These are phyloP conservation scores for Venturia aucupariae DNA, from an alignment of 2,329 filamentous ascomycete species.

Conservation along the genomic window DNA sequence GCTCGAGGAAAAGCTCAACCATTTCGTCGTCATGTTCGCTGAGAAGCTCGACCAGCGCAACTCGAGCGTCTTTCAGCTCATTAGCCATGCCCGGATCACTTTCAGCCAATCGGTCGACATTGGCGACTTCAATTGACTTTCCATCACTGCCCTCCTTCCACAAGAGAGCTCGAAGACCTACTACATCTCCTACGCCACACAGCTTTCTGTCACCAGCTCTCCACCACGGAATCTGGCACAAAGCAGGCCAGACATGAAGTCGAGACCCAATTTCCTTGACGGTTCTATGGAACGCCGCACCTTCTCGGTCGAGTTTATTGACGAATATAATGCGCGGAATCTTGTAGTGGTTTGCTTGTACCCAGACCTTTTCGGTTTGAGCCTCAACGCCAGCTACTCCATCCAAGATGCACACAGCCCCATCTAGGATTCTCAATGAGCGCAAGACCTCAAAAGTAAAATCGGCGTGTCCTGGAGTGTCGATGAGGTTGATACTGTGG, in stretches of 20 bases:
- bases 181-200: slow-evolving; percentile 73
- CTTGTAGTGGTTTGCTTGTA: slow-evolving; percentile 72
- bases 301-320: slow-evolving; percentile 79
- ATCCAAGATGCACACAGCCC: slow-evolving; percentile 86
- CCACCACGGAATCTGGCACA: slow-evolving; percentile 96
- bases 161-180: slow-evolving; percentile 63
- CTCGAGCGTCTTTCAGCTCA: slow-evolving; percentile 67
- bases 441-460: slow-evolving; percentile 95
- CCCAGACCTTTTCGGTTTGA: slow-evolving; percentile 94
- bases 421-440: slow-evolving; percentile 79
- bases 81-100: slow-evolving; percentile 43
- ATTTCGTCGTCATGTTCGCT: slow-evolving; percentile 83
- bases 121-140: slow-evolving; percentile 48
- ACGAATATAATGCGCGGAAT: slow-evolving; percentile 77
- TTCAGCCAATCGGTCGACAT: slow-evolving; percentile 43
- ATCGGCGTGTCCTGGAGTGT: slow-evolving; percentile 93
- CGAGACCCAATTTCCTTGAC: slow-evolving; percentile 76
- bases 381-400: slow-evolving; percentile 92
- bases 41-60: slow-evolving; percentile 69
- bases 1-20: slow-evolving; percentile 74
- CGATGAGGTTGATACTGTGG: slow-evolving; percentile 82
- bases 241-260: slow-evolving; percentile 73
- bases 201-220: slow-evolving; percentile 62
- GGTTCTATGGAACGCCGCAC: slow-evolving; percentile 72
- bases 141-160: slow-evolving; percentile 63